Base-by-base conservation (phyloP, 352 stramenopile genomes). In the Globisporangium mamillatum region DNA sequence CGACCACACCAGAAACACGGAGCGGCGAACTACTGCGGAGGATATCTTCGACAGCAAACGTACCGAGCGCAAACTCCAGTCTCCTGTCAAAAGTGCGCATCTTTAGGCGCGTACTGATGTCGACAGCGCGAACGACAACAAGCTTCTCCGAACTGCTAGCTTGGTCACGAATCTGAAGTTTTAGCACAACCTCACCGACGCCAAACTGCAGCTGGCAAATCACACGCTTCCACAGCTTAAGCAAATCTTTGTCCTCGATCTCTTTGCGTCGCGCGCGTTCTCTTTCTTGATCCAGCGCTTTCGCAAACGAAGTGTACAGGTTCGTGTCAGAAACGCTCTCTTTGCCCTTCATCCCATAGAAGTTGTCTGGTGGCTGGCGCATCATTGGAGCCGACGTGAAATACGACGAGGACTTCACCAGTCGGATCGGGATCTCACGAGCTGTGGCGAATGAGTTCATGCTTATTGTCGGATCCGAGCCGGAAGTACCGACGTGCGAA, bases 141-240 rank as follows among this genome's bases (percentile, higher is more conserved):
- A 87, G 79, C 60, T 92, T 90, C 27, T 76, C 79, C 10, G 64
- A 71, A 0, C 59, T 46, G 12, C 74, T 67, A 1, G 69, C 75
- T 22, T 86, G 68, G 58, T 89, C 84, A 32, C 73, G 74, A 50
- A 92, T 75, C 74, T 88, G 76, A 29, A 92, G 70, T 22, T 75
- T 79, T 12, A 92, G 64, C 4, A 71, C 77, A 44, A 90, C 68
- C 27, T 88, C 74, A 20, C 76, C 73, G 22, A 92, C 78, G 9
- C 76, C 75, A 68, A 92, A 92, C 59, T 84, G 75, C 16, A 88
- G 63, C 53, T 85, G 62, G 56, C 84, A 89, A 22, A 89, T 67
- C 32, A 92, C 74, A 20, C 88, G 85, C 66, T 88, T 87, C 84
- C 85, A 93, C 27, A 95, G 58, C 64, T 93, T 95, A 1, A 93